Base-by-base conservation (phyloP, 2,329 filamentous ascomycete genomes). In the Fusarium chuoi region DNA sequence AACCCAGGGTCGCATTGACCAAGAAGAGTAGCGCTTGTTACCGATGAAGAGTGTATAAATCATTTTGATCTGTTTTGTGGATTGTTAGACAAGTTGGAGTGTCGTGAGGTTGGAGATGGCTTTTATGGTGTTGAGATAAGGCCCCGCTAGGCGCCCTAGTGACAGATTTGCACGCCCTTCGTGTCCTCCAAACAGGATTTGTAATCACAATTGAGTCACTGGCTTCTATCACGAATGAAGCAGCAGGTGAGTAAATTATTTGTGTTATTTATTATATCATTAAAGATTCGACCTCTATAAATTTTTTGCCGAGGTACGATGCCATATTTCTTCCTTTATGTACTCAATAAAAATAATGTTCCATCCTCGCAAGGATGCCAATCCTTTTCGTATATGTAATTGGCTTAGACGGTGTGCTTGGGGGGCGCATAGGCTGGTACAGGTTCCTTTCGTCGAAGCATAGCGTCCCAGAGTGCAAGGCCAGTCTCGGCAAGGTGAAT, bases 1-100 rank as follows among this genome's bases (percentile, higher is more conserved):
- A 14, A 87, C 81, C 84, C 84, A 85, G 6, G 83, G 82, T 42
- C 84, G 81, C 80, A 86, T 82, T 55, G 84, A 85, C 84, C 84
- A 86, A 26, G 83, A 85, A 5, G 83, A 84, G 77, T 85, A 85
- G 69, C 84, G 84, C 60, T 85, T 85, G 75, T 84, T 84, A 35
- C 80, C 83, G 71, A 86, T 84, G 76, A 81, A 83, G 62, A 86
- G 83, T 20, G 80, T 77, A 73, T 82, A 83, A 46, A 77, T 68
- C 83, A 84, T 85, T 42, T 12, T 57, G 5, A 3, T 36, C 2
- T 39, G 17, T 2, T 39, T 17, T 20, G 7, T 24, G 1, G n/a
- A 30, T 60, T 18, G 5, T 44, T 22, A 3, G 30, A 10, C 8
- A 10, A 6, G 2, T 1, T 18, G 3, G 20, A 26, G 7, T 22